Conservation (phyloP, 1,284 basidiomycete genomes). For the Leccinum proliferum region DNA sequence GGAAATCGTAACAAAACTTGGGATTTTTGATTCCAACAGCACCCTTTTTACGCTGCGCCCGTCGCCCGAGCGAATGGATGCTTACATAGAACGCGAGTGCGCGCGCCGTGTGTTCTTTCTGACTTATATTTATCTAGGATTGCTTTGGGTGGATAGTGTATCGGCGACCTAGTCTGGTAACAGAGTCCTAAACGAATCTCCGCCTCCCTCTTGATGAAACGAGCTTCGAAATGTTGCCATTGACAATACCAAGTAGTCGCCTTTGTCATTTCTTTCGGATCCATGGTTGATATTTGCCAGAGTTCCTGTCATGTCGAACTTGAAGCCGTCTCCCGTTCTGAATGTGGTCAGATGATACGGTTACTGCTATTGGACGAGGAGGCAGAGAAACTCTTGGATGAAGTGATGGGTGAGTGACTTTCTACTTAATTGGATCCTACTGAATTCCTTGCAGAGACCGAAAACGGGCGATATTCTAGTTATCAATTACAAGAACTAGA, state of each 20-base stretch:
- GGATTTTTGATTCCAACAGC: conserved; percentile 55
- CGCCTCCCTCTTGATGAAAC: conserved; percentile 72
- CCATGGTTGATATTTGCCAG: conserved; percentile 30
- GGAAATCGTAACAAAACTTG: conserved; percentile 58
- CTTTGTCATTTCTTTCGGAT: conserved; percentile 3
- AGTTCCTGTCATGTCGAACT: conserved; percentile 52
- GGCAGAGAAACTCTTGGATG: conserved; percentile 45
- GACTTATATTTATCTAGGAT: conserved; percentile 44
- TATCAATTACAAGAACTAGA: conserved; percentile 20
- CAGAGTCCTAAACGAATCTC: conserved; percentile 38
- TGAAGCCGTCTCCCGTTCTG: conserved; percentile 56
- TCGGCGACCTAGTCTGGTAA: conserved; percentile 42
- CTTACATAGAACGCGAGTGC: conserved; percentile 63
- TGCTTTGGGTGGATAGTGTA: conserved; percentile 45
- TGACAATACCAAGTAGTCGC: conserved; percentile 54
- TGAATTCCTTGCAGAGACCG: too few species aligned
- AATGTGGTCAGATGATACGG: conserved; percentile 60
- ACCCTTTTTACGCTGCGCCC: conserved; percentile 39
- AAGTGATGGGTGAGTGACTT: conserved; percentile 22
- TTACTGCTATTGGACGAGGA: conserved; percentile 57
- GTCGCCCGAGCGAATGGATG: conserved; percentile 51
- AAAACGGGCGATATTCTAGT: background rate
- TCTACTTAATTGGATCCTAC: background rate
- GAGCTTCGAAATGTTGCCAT: conserved; percentile 62
- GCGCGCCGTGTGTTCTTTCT: conserved; percentile 62